These are phyloP conservation scores for Tetradesmus lagerheimii DNA, from an alignment of 139 green algal genomes.

Conservation along the genomic window DNA sequence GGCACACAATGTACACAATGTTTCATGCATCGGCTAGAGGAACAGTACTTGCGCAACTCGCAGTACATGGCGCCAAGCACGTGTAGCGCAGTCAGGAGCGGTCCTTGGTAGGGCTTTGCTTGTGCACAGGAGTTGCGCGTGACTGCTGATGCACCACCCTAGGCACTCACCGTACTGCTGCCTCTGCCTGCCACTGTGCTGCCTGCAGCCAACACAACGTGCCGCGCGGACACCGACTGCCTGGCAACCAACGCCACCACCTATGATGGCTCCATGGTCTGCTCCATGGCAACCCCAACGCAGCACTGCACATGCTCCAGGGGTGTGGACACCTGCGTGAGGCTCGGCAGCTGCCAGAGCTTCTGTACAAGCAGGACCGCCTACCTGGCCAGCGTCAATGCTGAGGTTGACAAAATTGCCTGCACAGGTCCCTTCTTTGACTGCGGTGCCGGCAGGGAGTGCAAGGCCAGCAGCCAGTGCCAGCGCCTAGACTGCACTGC, in stretches of 20 bases:
- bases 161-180: background rate
- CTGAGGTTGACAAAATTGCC: background rate
- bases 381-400: background rate
- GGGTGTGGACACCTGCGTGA: background rate
- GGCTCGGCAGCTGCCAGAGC: background rate
- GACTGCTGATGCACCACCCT: too few relatives aligned
- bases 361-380: constrained; percentile 1
- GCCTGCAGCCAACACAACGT: background rate
- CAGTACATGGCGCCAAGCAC: too few relatives aligned
- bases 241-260: background rate
- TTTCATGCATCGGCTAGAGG: too few relatives aligned
- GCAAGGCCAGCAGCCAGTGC: constrained; percentile 15
- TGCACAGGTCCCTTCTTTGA: background rate
- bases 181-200: background rate
- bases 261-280: background rate
- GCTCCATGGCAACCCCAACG: background rate
- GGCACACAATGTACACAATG: background rate
- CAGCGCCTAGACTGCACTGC: background rate
- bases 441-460: background rate
- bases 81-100: too few relatives aligned
- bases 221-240: background rate
- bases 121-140: too few relatives aligned
- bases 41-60: too few relatives aligned
- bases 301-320: background rate
- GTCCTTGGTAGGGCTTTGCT: too few relatives aligned